Evolutionary conservation across 371 early-diverging fungal species (phyloP), one percentile per base, ranked within the genome.

Genomic region (Thermomucor indicae-seudaticae): DNA sequence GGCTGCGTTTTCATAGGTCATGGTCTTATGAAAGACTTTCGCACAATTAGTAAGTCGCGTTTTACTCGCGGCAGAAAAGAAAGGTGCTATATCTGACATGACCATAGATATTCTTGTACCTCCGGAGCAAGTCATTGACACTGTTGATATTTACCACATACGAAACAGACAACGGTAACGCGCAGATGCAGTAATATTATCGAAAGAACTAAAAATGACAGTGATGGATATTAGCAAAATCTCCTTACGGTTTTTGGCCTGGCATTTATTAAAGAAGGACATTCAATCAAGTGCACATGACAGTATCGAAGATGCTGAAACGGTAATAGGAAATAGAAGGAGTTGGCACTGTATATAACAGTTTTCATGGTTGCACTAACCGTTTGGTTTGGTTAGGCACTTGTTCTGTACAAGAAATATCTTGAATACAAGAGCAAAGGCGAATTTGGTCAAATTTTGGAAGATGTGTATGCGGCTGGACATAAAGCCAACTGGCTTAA

Each of bases 1-100:
- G 92, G 92, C 5, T 93, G 93, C 60, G 74, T 88, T 4, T 92
- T 97, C 65, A 86, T 97, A 19, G 97, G 97, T 0, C 97, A 97
- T 53, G 96, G 95, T 1, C 65, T 97, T 43, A 85, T 86, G 38
- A 93, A 93, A 49, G 97, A 97, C 64, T 93, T 95, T 58, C 81
- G 97, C 44, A 91, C 85, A 24, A 91, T 94, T 48, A 94, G 84
- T 83, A 78, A 63, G 78, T 56, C 16, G 10, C 22, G 20, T 14
- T n/a, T 42, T 12, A 6, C 20, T 10, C 40, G 40, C 7, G n/a
- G 11, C 40, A 40, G 17, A 19, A 40, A 40, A 40, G 14, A 6
- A 14, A 42, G 3, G 24, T 24, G n/a, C 34, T 34, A 10, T 28
- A 19, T 55, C 27, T 30, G 0, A 47, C 35, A n/a, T 51, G 16